Base-by-base conservation (phyloP, 2,329 filamentous ascomycete genomes). In the Aspergillus calidoustus region DNA sequence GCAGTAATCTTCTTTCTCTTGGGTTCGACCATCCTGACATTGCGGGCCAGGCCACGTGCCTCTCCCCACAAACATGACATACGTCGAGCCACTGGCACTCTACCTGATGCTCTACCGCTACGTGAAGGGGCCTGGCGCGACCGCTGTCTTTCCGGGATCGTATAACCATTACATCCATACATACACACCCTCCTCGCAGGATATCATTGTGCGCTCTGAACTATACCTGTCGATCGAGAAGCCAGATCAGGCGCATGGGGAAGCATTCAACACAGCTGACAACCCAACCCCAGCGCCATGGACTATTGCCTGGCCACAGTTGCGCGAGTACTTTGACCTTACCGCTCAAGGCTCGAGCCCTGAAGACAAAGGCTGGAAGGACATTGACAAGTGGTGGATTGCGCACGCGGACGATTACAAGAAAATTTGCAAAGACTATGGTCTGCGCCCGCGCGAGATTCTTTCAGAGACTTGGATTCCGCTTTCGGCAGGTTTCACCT, bases 61-160 rank as follows among this genome's bases (percentile, higher is more conserved):
- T 7, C 77, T 76, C 64, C 76, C 76, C 64, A 81, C 81, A 54
- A 72, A 77, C 38, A 80, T 80, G 71, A 77, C 75, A 54, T 72
- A 80, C 19, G 77, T 79, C 5, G 75, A 81, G 66, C 74, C 73
- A 5, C 65, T 82, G 0, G 77, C 71, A 4, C 72, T 76, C 1
- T 81, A 77, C 60, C 74, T 81, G 3, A 68, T 72, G 0, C 69
- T 80, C 0, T 80, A 74, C 64, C 68, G 70, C 3, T 71, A 73
- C 22, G 64, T 80, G 6, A 68, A 80, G 31, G 79, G 77, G 2
- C 64, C 70, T 38, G 76, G 74, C 1, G 72, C 74, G 9, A 69
- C 71, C 23, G 74, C 75, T 4, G 57, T 65, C 4, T 80, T 80
- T 59, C 78, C 77, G 0, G 78, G 78, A 7, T 74, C 71, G 0